Evolutionary conservation across 1,284 basidiomycete species (phyloP).

Genomic region (Trichosporon asahii): DNA sequence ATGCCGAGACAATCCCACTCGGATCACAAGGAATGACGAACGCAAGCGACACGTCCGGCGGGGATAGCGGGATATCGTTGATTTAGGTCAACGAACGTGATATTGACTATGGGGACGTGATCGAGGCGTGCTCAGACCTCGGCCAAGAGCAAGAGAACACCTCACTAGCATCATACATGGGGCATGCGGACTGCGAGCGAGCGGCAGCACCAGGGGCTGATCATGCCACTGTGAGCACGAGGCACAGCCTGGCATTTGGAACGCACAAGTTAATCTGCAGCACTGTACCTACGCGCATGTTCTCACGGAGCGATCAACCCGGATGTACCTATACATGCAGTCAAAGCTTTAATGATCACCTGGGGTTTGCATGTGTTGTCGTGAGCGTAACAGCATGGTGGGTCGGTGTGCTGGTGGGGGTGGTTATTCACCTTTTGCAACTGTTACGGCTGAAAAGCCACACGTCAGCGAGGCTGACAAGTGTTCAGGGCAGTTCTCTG

Average conservation of each 20-base stretch:
- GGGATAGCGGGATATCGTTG: neutral
- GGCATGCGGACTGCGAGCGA: too few species aligned
- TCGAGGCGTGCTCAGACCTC: neutral
- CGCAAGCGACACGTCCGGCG: neutral
- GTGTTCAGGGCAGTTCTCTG: neutral
- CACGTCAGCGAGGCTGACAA: neutral
- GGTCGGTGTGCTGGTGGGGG: neutral
- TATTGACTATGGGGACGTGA: neutral
- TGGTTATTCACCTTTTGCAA: neutral
- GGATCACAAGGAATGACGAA: neutral
- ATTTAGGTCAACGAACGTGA: neutral
- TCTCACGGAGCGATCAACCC: neutral
- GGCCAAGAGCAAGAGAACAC: neutral
- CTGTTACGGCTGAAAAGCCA: neutral
- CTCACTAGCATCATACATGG: neutral
- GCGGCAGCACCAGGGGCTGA: too few species aligned
- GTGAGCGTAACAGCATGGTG: neutral
- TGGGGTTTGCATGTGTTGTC: neutral
- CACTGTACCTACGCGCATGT: neutral
- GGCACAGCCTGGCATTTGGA: neutral
- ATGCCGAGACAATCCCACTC: neutral
- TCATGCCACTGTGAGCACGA: neutral
- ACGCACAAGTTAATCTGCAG: neutral
- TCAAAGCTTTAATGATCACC: neutral
- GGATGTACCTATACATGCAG: neutral